Evolutionary conservation across 2,329 filamentous ascomycete species (phyloP).

Genomic region (Xylaria sp.): DNA sequence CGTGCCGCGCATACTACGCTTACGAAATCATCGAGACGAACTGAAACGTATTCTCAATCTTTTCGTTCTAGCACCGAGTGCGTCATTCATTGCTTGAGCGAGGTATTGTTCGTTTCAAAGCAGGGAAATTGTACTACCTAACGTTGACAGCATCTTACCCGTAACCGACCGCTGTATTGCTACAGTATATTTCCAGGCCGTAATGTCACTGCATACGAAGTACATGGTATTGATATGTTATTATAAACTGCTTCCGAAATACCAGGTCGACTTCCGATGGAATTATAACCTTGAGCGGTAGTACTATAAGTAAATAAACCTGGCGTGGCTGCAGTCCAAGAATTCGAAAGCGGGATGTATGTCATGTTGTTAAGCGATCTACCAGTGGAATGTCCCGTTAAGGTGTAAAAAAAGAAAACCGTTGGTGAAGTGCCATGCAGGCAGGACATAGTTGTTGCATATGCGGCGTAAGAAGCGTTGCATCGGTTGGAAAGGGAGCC

Average conservation of each 20-base stretch:
- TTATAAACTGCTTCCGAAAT: not conserved
- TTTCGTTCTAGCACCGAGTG: not conserved
- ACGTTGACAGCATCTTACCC: too few species aligned
- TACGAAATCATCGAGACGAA: not conserved
- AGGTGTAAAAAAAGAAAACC: conserved; percentile 13
- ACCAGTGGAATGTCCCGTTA: conserved; percentile 6
- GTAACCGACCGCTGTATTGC: too few species aligned
- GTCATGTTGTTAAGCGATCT: too few species aligned
- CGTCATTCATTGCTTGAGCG: not conserved
- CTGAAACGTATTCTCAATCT: not conserved
- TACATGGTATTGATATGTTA: not conserved
- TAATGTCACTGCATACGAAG: not conserved
- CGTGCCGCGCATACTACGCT: not conserved
- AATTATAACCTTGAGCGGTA: not conserved
- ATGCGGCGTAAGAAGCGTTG: conserved; percentile 18
- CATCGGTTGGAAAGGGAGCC: conserved; percentile 14
- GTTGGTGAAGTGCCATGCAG: conserved; percentile 22
- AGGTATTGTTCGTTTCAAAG: not conserved
- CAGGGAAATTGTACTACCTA: not conserved
- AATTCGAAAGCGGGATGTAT: not conserved
- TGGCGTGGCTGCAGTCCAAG: not conserved
- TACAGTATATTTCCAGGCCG: not conserved
- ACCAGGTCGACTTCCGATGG: not conserved
- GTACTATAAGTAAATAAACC: not conserved
- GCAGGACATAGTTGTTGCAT: conserved; percentile 12